Percentiles rank a stretch among this genome's conserved stretches.
phyloP scores from a whole-genome alignment of 2,329 filamentous ascomycete genomes.

The Annulohypoxylon truncatum region DNA sequence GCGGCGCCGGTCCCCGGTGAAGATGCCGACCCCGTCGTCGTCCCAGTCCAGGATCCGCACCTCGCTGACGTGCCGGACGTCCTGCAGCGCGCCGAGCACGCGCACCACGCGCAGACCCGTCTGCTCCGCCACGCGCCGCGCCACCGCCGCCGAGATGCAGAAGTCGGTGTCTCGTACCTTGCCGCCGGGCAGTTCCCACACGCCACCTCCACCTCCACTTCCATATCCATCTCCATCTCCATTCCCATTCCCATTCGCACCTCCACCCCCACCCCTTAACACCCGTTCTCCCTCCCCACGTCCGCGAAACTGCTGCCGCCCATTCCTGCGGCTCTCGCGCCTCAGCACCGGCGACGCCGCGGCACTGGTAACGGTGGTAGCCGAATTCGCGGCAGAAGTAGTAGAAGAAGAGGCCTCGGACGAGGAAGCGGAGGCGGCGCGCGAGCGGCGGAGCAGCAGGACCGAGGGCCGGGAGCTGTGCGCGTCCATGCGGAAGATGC shows the following conservation, averaged over 20 bases:
- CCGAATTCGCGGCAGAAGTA: background rate
- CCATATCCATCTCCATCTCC: too few relatives aligned
- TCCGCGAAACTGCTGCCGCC: slow-evolving; percentile 9
- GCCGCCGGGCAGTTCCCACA: slow-evolving; percentile 47
- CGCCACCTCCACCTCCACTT: background rate
- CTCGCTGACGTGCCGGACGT: slow-evolving; percentile 35
- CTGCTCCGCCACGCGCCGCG: slow-evolving; percentile 42
- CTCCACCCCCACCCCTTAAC: background rate
- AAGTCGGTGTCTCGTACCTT: slow-evolving; percentile 45
- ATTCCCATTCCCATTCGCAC: background rate
- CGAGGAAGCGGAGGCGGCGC: too few relatives aligned
- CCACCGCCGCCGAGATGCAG: slow-evolving; percentile 47
- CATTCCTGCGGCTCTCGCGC: background rate
- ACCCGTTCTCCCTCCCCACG: background rate
- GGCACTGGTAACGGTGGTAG: background rate
- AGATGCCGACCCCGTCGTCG: slow-evolving; percentile 30
- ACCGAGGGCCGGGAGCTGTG: slow-evolving; percentile 43
- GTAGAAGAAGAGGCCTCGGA: too few relatives aligned
- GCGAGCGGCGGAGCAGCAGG: slow-evolving; percentile 43
- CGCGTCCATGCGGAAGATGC: slow-evolving; percentile 47
- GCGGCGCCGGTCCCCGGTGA: background rate
- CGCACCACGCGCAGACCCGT: slow-evolving; percentile 44
- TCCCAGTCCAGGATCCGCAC: slow-evolving; percentile 41
- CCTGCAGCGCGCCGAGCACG: slow-evolving; percentile 43
- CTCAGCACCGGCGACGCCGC: background rate